Conservation (phyloP, 805 yeast genomes). For the Starmerella floris region DNA sequence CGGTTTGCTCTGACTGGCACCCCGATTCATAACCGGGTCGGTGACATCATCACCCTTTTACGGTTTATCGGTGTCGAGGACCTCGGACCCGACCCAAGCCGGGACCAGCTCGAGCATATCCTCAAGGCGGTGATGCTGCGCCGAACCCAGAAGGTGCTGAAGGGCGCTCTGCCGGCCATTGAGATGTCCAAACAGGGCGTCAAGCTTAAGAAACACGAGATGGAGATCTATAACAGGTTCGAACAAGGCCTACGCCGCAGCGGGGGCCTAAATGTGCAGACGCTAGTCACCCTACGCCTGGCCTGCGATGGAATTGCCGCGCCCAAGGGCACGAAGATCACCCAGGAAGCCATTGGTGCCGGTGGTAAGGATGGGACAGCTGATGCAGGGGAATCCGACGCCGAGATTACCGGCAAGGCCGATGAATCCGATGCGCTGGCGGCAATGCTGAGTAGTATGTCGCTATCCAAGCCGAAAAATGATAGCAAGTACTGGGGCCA, state of each 20-base stretch:
- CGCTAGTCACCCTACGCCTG: slow-evolving; percentile 16
- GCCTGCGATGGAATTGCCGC: slow-evolving; percentile 12
- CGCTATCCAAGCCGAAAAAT: background rate
- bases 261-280: background rate
- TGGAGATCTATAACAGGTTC: background rate
- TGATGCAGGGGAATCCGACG: background rate
- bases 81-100: background rate
- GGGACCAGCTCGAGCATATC: background rate
- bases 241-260: no score
- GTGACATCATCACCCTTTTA: slow-evolving; percentile 41
- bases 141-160: slow-evolving; percentile 33
- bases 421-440: slow-evolving; percentile 9
- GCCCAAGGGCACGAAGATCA: background rate
- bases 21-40: slow-evolving; percentile 45
- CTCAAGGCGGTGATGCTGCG: slow-evolving; percentile 33
- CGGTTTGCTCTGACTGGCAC: slow-evolving; percentile 53
- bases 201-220: background rate
- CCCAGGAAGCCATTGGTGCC: background rate
- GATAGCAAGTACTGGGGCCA: slow-evolving; percentile 3
- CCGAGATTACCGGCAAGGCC: background rate
- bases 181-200: background rate
- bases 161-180: slow-evolving; percentile 14
- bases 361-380: background rate
- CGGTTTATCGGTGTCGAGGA: slow-evolving; percentile 27
- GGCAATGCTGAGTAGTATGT: background rate